phyloP scores from a whole-genome alignment of 306 rosid genomes.

The Prunus fruticosa region DNA sequence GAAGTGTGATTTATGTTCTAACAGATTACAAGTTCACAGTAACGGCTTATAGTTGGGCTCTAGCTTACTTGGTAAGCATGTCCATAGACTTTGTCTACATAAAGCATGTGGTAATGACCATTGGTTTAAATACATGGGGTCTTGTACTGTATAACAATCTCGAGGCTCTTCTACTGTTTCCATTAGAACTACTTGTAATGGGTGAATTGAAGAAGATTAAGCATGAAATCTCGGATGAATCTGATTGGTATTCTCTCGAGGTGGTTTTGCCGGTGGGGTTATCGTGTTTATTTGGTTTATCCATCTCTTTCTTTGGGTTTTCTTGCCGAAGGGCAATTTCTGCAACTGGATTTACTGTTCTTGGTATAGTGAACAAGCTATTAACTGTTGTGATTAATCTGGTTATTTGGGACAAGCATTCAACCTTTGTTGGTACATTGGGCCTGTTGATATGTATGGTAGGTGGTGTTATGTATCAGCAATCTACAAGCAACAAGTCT shows the following conservation, averaged over 20 bases:
- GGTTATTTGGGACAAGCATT: conserved; percentile 71
- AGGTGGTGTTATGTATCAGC: conserved; percentile 72
- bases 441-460: conserved; percentile 74
- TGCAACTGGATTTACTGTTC: conserved; percentile 75
- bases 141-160: conserved; percentile 72
- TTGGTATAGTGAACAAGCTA: conserved; percentile 72
- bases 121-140: conserved; percentile 76
- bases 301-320: conserved; percentile 82
- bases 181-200: conserved; percentile 71
- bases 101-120: conserved; percentile 74
- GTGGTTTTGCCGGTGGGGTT: conserved; percentile 64
- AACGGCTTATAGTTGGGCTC: conserved; percentile 68
- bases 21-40: conserved; percentile 73
- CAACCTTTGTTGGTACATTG: conserved; percentile 59
- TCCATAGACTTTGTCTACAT: conserved; percentile 75
- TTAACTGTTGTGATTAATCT: conserved; percentile 68
- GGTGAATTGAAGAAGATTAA: conserved; percentile 74
- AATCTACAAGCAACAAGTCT: conserved; percentile 60
- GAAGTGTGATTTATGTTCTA: conserved; percentile 67
- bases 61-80: conserved; percentile 69
- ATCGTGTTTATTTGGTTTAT: conserved; percentile 66
- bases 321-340: conserved; percentile 83
- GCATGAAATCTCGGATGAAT: conserved; percentile 65
- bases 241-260: conserved; percentile 54
- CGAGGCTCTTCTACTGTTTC: conserved; percentile 69